Conservation (phyloP, 1,284 basidiomycete species). For the Spongispora temasekensis region DNA sequence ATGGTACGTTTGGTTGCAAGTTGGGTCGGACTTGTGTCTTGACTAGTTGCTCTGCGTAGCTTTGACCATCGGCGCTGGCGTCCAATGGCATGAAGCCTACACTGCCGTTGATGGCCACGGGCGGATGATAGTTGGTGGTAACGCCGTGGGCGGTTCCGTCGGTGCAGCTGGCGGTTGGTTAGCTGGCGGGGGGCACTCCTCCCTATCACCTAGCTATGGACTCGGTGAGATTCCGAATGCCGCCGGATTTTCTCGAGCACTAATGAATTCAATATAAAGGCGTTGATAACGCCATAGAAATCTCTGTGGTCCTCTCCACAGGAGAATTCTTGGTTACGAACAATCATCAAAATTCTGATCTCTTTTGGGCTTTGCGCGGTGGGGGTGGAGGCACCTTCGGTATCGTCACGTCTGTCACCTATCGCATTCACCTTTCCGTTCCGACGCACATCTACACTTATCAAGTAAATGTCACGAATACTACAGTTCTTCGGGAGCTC, state of each 20-base stretch:
- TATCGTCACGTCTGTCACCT: slow-evolving; percentile 22
- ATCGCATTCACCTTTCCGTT: slow-evolving; percentile 33
- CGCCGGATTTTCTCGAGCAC: no score
- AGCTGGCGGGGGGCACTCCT: slow-evolving; percentile 46
- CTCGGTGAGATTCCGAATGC: slow-evolving; percentile 39
- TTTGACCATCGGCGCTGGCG: slow-evolving; percentile 44
- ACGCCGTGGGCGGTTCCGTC: slow-evolving; percentile 34
- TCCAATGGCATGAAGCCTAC: slow-evolving; percentile 30
- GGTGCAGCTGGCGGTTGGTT: slow-evolving; percentile 45
- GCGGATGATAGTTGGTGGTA: slow-evolving; percentile 39
- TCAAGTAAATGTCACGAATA: slow-evolving; percentile 28
- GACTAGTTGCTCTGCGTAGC: slow-evolving; percentile 14
- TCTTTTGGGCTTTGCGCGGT: slow-evolving; percentile 52
- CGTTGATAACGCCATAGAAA: slow-evolving; percentile 42
- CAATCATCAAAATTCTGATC: slow-evolving; percentile 15
- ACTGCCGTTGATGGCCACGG: slow-evolving; percentile 18
- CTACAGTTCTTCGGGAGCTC: slow-evolving; percentile 15
- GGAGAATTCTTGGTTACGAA: slow-evolving; percentile 18
- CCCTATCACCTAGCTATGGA: slow-evolving; percentile 42
- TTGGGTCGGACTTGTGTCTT: neutral
- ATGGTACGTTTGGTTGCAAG: slow-evolving; percentile 8
- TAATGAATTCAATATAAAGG: slow-evolving; percentile 26
- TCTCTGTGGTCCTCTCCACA: slow-evolving; percentile 16
- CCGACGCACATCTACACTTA: slow-evolving; percentile 31
- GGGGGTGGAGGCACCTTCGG: slow-evolving; percentile 44